Base-by-base conservation (phyloP, 495 filamentous ascomycete genomes). In the Aspergillus heteromorphus region DNA sequence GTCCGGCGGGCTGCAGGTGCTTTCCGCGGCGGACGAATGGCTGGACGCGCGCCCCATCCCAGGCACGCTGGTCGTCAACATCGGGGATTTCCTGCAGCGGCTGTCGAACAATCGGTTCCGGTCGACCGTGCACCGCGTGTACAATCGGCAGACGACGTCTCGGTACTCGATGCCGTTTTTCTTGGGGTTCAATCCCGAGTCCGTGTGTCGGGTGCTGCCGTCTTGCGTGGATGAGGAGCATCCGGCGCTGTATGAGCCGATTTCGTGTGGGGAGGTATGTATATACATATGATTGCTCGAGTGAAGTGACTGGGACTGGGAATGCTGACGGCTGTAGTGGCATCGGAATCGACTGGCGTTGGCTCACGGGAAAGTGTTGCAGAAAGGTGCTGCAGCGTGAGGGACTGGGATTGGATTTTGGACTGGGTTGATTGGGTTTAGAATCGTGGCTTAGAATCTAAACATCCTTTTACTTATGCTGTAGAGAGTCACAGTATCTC, bases 81-180 rank as follows among this genome's bases (percentile, higher is more conserved):
- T 88, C 51, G 84, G 82, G 0, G 83, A 86, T 59, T 82, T 83
- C 58, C 70, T 87, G 70, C 78, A 82, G 73, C 69, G 82, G 9
- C 72, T 83, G 48, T 84, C 78, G 21, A 87, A 86, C 57, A 78
- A 82, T 60, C 63, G 68, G 49, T 83, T 83, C 55, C 79, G 78
- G 58, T 82, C 78, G 7, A 85, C 80, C 0, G 75, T 84, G 43
- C 82, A 84, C 59, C 68, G 81, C 13, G 81, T 83, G 16, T 76
- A 69, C 64, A 84, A 78, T 49, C 63, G 67, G 11, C 69, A 68
- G 48, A 63, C 42, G n/a, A 65, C 54, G n/a, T 75, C 70, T 34
- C 66, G 75, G 31, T 83, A 77, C 54, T 82, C 76, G 40, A 83
- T 86, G 65, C 81, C 83, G 1, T 84, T 85, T 56, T 84, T 85